Evolutionary conservation across 2,329 filamentous ascomycete species (phyloP).

Genomic region (Exophiala sp.): DNA sequence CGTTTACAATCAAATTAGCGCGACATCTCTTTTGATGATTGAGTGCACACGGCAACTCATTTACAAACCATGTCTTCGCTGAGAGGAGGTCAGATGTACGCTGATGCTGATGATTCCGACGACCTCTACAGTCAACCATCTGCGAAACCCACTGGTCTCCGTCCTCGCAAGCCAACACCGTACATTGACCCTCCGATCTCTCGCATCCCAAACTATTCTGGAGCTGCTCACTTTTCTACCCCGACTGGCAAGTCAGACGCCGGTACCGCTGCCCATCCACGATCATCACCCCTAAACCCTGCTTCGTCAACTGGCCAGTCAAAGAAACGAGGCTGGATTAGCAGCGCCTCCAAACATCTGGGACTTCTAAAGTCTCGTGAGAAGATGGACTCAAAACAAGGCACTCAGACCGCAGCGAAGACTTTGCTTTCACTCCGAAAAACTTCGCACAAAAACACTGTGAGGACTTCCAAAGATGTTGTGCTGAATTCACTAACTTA

Average conservation of each 20-base stretch:
- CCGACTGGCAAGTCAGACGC: not conserved
- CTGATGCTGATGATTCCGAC: not conserved
- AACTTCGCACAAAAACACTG: constrained; percentile 3
- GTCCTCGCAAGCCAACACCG: not conserved
- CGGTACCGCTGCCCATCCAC: not conserved
- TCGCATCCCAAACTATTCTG: not conserved
- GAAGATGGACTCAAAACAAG: constrained; percentile 3
- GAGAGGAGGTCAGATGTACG: not conserved
- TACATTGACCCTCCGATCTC: not conserved
- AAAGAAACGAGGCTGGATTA: constrained; percentile 12
- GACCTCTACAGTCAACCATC: not conserved
- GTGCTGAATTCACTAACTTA: not conserved
- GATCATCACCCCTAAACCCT: not conserved
- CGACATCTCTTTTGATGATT: not conserved
- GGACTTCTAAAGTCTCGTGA: constrained; percentile 5
- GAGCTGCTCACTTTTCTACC: not conserved
- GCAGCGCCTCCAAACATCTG: constrained; percentile 14
- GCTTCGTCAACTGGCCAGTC: not conserved
- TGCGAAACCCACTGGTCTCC: constrained; percentile 10
- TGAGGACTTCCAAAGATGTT: not conserved
- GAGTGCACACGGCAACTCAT: not conserved
- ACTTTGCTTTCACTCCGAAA: not conserved
- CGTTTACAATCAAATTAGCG: not conserved
- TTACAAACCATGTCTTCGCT: constrained; percentile 5
- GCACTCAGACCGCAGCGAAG: not conserved